phyloP scores from a whole-genome alignment of 1,139 yeast genomes.

The Torulaspora globosa region DNA sequence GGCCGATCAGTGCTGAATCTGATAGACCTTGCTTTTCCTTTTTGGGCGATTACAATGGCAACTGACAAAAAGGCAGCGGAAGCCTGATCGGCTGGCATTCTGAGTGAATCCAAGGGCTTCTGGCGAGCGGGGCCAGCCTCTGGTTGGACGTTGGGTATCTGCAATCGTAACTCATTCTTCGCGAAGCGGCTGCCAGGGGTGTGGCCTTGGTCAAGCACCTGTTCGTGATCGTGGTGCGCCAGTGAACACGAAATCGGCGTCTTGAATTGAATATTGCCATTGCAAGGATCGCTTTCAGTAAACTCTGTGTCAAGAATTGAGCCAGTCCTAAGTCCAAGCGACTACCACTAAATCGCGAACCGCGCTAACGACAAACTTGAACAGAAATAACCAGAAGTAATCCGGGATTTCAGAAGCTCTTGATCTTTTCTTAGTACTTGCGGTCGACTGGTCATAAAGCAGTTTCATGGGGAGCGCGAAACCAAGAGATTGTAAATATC shows the following conservation, averaged over 20 bases:
- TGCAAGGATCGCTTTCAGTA: background rate
- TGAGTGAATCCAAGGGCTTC: background rate
- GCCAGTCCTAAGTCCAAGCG: background rate
- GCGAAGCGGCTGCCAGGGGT: no score
- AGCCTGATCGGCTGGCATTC: background rate
- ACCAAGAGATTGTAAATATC: no score
- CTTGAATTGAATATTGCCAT: background rate
- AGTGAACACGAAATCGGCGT: background rate
- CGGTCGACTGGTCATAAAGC: no score
- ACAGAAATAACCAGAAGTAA: no score
- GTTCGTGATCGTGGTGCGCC: background rate
- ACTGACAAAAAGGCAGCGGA: constrained; percentile 1
- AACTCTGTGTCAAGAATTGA: background rate
- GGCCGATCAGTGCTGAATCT: background rate
- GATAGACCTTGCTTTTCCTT: constrained; percentile 9
- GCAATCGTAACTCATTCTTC: background rate
- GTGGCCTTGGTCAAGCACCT: background rate
- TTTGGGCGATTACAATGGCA: constrained; percentile 10
- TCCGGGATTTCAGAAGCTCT: no score
- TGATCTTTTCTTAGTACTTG: no score
- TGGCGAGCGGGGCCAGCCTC: background rate
- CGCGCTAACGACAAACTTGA: no score
- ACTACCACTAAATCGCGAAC: no score
- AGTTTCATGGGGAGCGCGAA: no score
- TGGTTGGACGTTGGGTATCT: background rate